A percentile compares a stretch with the other conserved stretches of the same genome.
Evolutionary conservation across 768 basidiomycete species (phyloP).

Genomic region (Lactarius hengduanensis): DNA sequence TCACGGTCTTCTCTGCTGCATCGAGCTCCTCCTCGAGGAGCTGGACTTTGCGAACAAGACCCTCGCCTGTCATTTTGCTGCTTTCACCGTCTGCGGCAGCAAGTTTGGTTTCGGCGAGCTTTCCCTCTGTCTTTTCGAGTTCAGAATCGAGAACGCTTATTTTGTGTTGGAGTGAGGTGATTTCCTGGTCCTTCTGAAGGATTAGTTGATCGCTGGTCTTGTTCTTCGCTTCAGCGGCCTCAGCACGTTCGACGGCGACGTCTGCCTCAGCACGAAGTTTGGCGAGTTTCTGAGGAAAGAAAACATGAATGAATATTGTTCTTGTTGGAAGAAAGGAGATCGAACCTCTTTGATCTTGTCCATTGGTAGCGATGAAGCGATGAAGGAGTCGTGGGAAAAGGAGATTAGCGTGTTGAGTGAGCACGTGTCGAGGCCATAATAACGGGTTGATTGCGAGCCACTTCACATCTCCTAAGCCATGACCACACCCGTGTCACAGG

Average conservation of each 20-base stretch:
- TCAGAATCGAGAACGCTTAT: conserved; percentile 62
- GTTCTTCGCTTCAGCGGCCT: conserved; percentile 79
- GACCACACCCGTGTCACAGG: conserved; percentile 73
- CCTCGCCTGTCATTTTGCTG: conserved; percentile 70
- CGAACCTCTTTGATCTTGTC: conserved; percentile 50
- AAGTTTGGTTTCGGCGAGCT: conserved; percentile 63
- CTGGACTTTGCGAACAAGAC: conserved; percentile 77
- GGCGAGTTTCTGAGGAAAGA: conserved; percentile 60
- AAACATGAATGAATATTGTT: background rate
- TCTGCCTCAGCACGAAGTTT: conserved; percentile 85
- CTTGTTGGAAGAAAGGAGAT: background rate
- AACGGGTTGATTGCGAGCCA: background rate
- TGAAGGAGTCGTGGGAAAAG: conserved; percentile 23
- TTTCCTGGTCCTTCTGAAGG: conserved; percentile 83
- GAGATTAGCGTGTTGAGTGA: conserved; percentile 20
- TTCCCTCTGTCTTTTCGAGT: conserved; percentile 67
- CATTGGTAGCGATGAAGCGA: conserved; percentile 34
- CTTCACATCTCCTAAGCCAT: conserved; percentile 33
- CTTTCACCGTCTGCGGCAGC: conserved; percentile 65
- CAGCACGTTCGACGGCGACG: conserved; percentile 74
- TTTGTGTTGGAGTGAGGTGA: conserved; percentile 73
- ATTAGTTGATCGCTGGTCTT: conserved; percentile 73
- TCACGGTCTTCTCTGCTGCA: conserved; percentile 91
- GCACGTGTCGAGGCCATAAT: background rate
- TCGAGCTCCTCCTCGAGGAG: conserved; percentile 96